A percentile compares a stretch with the other conserved stretches of the same genome.
Evolutionary conservation across 176 grass and related monocot species (phyloP).

Genomic region (Oryza meridionalis): DNA sequence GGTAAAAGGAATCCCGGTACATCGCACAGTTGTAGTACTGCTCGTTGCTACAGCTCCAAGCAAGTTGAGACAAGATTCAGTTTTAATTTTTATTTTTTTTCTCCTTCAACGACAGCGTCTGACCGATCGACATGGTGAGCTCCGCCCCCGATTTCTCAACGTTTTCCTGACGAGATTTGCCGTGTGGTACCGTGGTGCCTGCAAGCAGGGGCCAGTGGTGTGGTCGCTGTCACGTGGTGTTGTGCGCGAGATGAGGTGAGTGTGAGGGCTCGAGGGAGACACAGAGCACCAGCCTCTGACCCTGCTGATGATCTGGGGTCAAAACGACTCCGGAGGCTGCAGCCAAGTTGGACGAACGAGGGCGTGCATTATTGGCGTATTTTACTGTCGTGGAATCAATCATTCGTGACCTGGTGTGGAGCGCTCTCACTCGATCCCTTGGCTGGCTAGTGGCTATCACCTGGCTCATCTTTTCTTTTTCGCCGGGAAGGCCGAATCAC

Average conservation of each 20-base stretch:
- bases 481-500: too few species aligned
- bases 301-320: neutral
- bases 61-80: neutral
- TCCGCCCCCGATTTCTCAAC: slow-evolving; percentile 38
- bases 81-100: neutral
- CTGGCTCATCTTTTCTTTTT: neutral
- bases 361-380: slow-evolving; percentile 1
- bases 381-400: slow-evolving; percentile 36
- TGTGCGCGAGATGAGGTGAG: neutral
- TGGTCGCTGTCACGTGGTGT: slow-evolving; percentile 43
- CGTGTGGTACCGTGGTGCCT: neutral
- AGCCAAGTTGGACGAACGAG: neutral
- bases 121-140: slow-evolving; percentile 6
- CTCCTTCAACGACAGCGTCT: slow-evolving; percentile 20
- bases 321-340: neutral
- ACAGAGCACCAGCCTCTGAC: neutral
- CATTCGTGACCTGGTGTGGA: slow-evolving; percentile 15
- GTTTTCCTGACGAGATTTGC: slow-evolving; percentile 18
- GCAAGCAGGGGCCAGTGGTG: neutral
- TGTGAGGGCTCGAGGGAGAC: neutral
- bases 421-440: neutral
- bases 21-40: neutral
- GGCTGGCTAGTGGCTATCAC: neutral
- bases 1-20: neutral
- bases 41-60: neutral